Conservation (phyloP, 495 filamentous ascomycete genomes). For the Hypoxylon intermedium region DNA sequence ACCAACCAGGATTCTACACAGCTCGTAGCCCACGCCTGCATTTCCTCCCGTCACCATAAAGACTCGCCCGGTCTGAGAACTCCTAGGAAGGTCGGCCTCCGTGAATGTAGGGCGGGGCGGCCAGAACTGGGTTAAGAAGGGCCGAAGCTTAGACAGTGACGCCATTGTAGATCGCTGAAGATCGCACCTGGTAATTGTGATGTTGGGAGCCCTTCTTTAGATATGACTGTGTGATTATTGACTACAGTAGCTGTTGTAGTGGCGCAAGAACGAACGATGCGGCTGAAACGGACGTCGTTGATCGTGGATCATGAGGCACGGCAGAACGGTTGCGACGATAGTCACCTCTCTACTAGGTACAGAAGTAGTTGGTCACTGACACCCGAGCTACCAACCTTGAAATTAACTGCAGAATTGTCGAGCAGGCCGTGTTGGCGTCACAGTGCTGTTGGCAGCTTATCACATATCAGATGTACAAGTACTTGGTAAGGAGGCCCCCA, state of each 20-base stretch:
- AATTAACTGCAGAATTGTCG: background rate
- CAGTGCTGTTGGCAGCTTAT: no score
- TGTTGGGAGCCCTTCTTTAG: background rate
- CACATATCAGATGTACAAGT: background rate
- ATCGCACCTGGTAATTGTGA: background rate
- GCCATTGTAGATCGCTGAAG: background rate
- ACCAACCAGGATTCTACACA: constrained; percentile 47
- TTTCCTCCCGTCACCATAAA: constrained; percentile 51
- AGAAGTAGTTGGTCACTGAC: background rate
- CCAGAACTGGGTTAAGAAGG: constrained; percentile 36
- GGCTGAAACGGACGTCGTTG: background rate
- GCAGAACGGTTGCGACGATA: background rate
- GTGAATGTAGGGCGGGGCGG: constrained; percentile 32
- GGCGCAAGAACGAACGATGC: background rate
- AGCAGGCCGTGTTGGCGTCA: no score
- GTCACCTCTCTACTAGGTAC: background rate
- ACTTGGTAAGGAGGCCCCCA: background rate
- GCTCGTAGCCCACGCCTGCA: constrained; percentile 50
- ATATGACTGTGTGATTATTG: background rate
- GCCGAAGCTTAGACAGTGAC: background rate
- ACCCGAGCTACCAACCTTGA: background rate
- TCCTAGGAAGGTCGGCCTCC: constrained; percentile 14
- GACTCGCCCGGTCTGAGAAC: constrained; percentile 46
- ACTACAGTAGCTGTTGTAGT: background rate
- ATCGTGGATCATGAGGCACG: background rate